Conservation (phyloP, 192 early-diverging fungal genomes). For the Umbelopsis sp. region DNA sequence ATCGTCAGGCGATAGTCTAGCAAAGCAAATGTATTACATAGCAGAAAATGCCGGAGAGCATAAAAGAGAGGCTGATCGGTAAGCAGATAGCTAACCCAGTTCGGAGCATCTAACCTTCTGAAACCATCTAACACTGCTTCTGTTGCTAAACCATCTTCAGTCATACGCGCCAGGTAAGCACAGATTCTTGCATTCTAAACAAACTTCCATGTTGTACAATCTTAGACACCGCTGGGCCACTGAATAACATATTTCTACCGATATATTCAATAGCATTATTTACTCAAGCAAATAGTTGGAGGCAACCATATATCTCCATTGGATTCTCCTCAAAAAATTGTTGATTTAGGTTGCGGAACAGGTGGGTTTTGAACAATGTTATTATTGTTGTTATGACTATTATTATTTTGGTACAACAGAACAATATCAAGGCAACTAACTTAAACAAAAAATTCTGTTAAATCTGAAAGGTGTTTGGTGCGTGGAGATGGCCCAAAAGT, state of each 20-base stretch:
- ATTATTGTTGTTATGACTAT: no score
- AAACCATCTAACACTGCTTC: neutral
- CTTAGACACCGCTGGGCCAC: neutral
- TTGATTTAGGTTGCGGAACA: constrained; percentile 32
- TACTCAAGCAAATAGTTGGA: constrained; percentile 22
- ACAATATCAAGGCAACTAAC: neutral
- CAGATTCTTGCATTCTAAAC: neutral
- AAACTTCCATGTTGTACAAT: neutral
- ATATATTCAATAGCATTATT: constrained; percentile 25
- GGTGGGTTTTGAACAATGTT: neutral
- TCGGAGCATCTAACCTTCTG: neutral
- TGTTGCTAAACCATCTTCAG: neutral
- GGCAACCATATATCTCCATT: constrained; percentile 21
- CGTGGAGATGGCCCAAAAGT: constrained; percentile 31
- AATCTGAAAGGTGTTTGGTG: constrained; percentile 25
- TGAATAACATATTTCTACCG: no score
- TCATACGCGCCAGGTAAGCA: constrained; percentile 13
- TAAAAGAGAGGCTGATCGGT: constrained; percentile 10
- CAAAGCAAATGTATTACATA: constrained; percentile 3
- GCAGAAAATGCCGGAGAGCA: constrained; percentile 1
- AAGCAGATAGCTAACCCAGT: neutral
- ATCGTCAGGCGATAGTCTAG: neutral
- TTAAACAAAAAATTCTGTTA: neutral
- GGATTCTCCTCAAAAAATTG: constrained; percentile 18
- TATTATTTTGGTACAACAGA: neutral